Conservation (phyloP, 257 asterid genomes). For the Anisodus acutangulus region DNA sequence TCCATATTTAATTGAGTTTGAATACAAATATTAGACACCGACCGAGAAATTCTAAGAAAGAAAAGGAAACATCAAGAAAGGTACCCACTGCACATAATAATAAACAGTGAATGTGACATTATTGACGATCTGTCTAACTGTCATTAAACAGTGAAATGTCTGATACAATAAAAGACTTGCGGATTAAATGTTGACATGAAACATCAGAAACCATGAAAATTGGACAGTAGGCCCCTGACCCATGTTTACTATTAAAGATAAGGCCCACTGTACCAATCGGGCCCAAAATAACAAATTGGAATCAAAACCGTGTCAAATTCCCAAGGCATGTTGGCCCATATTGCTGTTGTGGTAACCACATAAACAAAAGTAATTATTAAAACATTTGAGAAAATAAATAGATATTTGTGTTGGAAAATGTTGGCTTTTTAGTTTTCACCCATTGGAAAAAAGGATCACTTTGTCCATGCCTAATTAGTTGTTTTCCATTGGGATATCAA, state of each 20-base stretch:
- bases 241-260: neutral
- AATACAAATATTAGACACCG: too few species aligned
- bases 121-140: constrained; percentile 7
- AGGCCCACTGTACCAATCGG: neutral
- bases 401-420: constrained; percentile 26
- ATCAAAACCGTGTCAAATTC: neutral
- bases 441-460: neutral
- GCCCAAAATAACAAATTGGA: constrained; percentile 20
- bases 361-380: neutral
- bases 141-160: neutral
- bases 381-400: constrained; percentile 6
- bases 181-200: constrained; percentile 21
- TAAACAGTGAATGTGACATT: neutral
- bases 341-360: constrained; percentile 2
- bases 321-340: constrained; percentile 29
- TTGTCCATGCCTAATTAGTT: neutral
- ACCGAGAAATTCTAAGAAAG: too few species aligned
- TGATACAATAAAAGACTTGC: constrained; percentile 28
- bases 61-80: neutral
- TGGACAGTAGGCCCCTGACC: neutral
- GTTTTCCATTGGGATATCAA: neutral
- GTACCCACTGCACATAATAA: neutral
- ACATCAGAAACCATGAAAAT: neutral
- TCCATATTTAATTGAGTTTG: neutral
- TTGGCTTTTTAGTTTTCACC: neutral